phyloP scores from a whole-genome alignment of 768 basidiomycete genomes.

The Arthromyces matolae region DNA sequence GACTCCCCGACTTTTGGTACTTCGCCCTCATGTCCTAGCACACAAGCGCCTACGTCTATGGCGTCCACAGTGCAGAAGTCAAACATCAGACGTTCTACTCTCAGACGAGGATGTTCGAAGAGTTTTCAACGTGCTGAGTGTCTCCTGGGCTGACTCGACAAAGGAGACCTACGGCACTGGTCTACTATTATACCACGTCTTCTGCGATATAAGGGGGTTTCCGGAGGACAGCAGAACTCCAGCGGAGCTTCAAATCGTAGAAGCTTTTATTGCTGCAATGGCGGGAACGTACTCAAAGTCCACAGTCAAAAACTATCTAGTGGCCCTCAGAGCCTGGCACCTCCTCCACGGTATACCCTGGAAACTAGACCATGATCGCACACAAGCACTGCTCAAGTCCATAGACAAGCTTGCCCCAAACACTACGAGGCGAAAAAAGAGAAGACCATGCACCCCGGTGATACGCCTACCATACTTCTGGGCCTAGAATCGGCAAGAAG shows the following conservation, averaged over 20 bases:
- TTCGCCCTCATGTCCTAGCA: conserved; percentile 26
- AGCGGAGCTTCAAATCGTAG: conserved; percentile 18
- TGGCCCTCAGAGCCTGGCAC: conserved; percentile 44
- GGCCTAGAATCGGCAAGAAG: too few species aligned
- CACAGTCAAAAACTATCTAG: conserved; percentile 35
- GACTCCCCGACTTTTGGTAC: conserved; percentile 11
- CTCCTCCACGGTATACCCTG: conserved; percentile 35
- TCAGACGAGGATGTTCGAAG: conserved; percentile 18
- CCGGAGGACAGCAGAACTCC: conserved; percentile 31
- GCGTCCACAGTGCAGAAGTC: conserved; percentile 18
- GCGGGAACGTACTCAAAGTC: conserved; percentile 30
- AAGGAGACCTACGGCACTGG: conserved; percentile 33
- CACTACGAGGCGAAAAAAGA: conserved; percentile 24
- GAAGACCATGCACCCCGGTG: conserved; percentile 31
- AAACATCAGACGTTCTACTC: too few species aligned
- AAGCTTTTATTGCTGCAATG: conserved; percentile 25
- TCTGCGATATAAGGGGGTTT: conserved; percentile 30
- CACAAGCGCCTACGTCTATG: conserved; percentile 23
- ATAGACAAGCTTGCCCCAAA: conserved; percentile 28
- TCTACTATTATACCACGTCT: conserved; percentile 35
- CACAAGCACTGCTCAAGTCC: conserved; percentile 27
- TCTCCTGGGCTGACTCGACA: conserved; percentile 29
- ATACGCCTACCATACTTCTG: too few species aligned
- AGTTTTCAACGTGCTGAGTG: conserved; percentile 21
- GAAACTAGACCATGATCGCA: conserved; percentile 20